Conservation (phyloP, 2,329 filamentous ascomycete genomes). For the Thyridium curvatum region DNA sequence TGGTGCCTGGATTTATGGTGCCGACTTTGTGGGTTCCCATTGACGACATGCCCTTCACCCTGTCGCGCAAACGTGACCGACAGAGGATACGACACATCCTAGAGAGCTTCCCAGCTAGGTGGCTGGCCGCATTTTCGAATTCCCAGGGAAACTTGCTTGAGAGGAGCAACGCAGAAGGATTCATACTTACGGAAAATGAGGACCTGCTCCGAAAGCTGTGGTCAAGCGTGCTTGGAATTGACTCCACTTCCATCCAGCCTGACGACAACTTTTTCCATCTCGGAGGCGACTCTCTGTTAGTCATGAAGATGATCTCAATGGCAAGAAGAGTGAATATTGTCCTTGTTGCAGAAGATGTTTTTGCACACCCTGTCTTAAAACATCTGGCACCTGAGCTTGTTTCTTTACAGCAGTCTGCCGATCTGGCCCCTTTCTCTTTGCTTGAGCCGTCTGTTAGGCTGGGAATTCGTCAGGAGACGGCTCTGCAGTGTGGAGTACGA, state of each 20-base stretch:
- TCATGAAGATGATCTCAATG: too few species aligned
- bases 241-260: constrained; percentile 16
- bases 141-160: background rate
- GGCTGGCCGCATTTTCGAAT: too few species aligned
- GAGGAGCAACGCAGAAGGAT: constrained; percentile 12
- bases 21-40: too few species aligned
- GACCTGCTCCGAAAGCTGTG: constrained; percentile 2
- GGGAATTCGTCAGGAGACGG: constrained; percentile 29
- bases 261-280: constrained; percentile 12
- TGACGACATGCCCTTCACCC: too few species aligned
- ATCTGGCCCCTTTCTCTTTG: constrained; percentile 28
- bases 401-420: constrained; percentile 10
- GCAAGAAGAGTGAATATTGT: too few species aligned
- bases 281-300: too few species aligned
- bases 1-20: constrained; percentile 11
- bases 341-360: too few species aligned
- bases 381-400: constrained; percentile 1
- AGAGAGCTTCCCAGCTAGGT: too few species aligned
- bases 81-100: too few species aligned
- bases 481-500: constrained; percentile 27
- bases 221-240: constrained; percentile 5
- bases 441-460: constrained; percentile 25
- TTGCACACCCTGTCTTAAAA: too few species aligned
- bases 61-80: too few species aligned
- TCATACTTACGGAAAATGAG: too few species aligned